Base-by-base conservation (phyloP, 129 eudicot genomes). In the Calendula officinalis region DNA sequence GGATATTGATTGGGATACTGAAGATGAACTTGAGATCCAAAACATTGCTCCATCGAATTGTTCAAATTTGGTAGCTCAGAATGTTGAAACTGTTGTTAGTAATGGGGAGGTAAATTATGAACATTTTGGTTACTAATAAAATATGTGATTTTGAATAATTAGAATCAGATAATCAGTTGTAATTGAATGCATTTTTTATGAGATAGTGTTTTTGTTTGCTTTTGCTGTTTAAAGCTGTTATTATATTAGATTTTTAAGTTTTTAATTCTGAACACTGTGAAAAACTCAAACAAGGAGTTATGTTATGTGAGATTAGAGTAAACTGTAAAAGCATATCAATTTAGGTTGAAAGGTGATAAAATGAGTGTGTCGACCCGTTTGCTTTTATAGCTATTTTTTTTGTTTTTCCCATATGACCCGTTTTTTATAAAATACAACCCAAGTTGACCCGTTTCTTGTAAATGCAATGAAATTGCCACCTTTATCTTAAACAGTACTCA, bases 1-100 rank as follows among this genome's bases (percentile, higher is more conserved):
- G 34, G 68, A 75, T 70, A 67, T 78, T 74, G 85, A 84, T 55
- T 89, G 97, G 97, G 78, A 76, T 48, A 76, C 91, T 3, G 97
- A 90, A 11, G 97, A 90, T 38, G 95, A 90, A 39, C 73, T 72
- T 13, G 97, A 90, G 63, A 78, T 77, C 39, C 46, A 70, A 44
- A 69, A 70, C 73, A 63, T 71, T 37, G 66, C 76, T 56, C 62
- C 78, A 8, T 75, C 87, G 36, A 64, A 83, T 22, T 47, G 73
- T 58, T 50, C 84, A 52, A 63, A 62, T 56, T 35, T 51, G 37
- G 59, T 82, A 47, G 15, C 78, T 64, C 68, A 48, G 3, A 62
- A 67, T 67, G 70, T 49, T 42, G 82, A 37, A 36, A 38, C 73
- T 72, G 47, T 64, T 72, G 62, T 76, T 50, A 55, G 68, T 62